Percentiles rank a stretch among this genome's conserved stretches.
Evolutionary conservation across 306 rosid species (phyloP).

Genomic region (Prosopis cineraria): DNA sequence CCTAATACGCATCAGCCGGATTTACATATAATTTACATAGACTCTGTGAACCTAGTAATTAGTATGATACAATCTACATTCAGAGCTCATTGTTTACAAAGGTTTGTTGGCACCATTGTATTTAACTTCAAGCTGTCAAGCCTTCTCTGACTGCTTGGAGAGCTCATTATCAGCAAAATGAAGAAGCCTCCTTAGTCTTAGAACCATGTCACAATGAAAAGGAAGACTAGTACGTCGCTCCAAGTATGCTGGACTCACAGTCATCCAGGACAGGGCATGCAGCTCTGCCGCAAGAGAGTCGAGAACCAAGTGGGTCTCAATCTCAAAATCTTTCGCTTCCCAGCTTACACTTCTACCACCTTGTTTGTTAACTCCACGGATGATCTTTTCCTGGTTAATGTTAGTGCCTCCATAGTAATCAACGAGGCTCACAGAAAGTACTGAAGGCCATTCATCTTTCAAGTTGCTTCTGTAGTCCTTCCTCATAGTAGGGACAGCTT

Average conservation of each 20-base stretch:
- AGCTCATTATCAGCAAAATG: constrained; percentile 97
- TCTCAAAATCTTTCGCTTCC: constrained; percentile 78
- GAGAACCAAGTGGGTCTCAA: constrained; percentile 77
- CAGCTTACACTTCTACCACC: constrained; percentile 67
- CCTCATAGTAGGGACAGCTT: constrained; percentile 91
- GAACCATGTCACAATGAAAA: constrained; percentile 96
- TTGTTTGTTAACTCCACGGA: constrained; percentile 63
- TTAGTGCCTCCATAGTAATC: constrained; percentile 86
- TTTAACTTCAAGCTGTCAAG: constrained; percentile 39
- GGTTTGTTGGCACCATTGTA: constrained; percentile 30
- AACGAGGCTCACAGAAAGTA: constrained; percentile 83
- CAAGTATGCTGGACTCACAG: constrained; percentile 85
- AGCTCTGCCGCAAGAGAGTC: constrained; percentile 94
- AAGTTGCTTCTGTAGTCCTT: constrained; percentile 70
- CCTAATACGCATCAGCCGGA: constrained; percentile 40
- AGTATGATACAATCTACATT: constrained; percentile 42
- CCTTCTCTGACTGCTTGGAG: constrained; percentile 67
- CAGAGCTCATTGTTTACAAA: constrained; percentile 27
- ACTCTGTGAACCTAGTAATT: constrained; percentile 27
- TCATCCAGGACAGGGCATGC: constrained; percentile 98
- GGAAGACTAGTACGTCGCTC: constrained; percentile 92
- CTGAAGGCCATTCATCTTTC: constrained; percentile 96
- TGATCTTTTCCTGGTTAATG: constrained; percentile 66
- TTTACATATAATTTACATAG: constrained; percentile 51
- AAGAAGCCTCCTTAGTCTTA: constrained; percentile 89